Base-by-base conservation (phyloP, 2,329 filamentous ascomycete genomes). In the Colletotrichum zoysiae region DNA sequence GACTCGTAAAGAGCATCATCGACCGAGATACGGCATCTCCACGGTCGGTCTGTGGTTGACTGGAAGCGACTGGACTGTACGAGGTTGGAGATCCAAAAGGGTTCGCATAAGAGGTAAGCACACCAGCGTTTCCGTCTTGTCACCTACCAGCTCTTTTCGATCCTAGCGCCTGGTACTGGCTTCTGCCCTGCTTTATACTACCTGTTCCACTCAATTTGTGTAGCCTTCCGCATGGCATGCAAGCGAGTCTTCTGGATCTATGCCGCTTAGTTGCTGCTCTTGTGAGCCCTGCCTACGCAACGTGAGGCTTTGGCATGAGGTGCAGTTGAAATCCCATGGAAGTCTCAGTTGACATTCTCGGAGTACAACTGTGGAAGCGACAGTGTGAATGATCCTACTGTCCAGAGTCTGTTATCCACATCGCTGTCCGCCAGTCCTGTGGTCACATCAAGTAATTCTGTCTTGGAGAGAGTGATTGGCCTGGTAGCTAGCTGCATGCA, bases 71-170 rank as follows among this genome's bases (percentile, higher is more conserved):
- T 68, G 42, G 65, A 7, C 23, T 64, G 23, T 40, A 40, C 33
- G 8, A 50, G 59, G 33, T 33, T 35, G 26, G 33, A 50, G 30
- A 57, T 23, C 30, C 30, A 2, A 53, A 33, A 16, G 33, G 35
- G 20, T 35, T 23, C 48, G 55, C 30, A 30, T 40, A 16, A 30
- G 26, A 56, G 65, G 58, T 62, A 67, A 26, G 65, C 61, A 62
- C 12, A 14, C 14, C 18, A 20, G 16, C 20, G 5, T 65, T 20
- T 33, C 30, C 53, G 38, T 55, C 11, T 26, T 26, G 12, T 51
- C 14, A 16, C 30, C 8, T 9, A 40, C 30, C 20, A 30, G 16
- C 16, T 9, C 42, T 20, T 59, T 20, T n/a, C 30, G 50, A n/a
- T 14, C 23, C 26, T 30, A 48, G 46, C 12, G 38, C 30, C 46